These are phyloP conservation scores for Phalaenopsis aphrodite DNA, from an alignment of 106 monocot genomes.

Conservation along the genomic window DNA sequence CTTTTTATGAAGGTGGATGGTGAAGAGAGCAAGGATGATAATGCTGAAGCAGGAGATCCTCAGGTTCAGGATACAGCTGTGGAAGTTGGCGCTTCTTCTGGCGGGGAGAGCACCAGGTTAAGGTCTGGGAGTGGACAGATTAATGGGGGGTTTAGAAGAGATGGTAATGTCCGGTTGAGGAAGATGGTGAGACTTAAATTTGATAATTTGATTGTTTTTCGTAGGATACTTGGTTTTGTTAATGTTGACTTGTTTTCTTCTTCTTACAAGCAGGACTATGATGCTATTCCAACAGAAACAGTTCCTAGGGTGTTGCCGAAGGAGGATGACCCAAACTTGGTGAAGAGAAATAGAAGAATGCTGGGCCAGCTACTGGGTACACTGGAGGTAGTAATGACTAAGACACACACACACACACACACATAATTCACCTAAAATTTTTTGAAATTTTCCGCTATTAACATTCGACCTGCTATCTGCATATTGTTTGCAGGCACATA, in stretches of 20 bases:
- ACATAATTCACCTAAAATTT: background rate
- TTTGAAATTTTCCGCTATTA: background rate
- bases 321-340: conserved; percentile 67
- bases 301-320: conserved; percentile 51
- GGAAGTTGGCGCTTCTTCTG: conserved; percentile 5
- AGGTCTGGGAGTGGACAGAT: conserved; percentile 14
- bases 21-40: conserved; percentile 31
- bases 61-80: conserved; percentile 19
- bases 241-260: conserved; percentile 1
- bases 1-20: conserved; percentile 50
- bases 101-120: conserved; percentile 17
- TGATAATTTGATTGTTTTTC: background rate
- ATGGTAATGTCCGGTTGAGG: conserved; percentile 23
- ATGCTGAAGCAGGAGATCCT: conserved; percentile 1
- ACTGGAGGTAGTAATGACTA: conserved; percentile 51
- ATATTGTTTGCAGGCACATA: background rate
- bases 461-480: background rate
- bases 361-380: conserved; percentile 91
- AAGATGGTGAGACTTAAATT: conserved; percentile 40
- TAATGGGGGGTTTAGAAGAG: conserved; percentile 46
- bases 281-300: conserved; percentile 52
- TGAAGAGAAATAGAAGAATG: conserved; percentile 94
- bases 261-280: conserved; percentile 44
- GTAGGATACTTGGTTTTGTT: conserved; percentile 2
- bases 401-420: too few species aligned